These are phyloP conservation scores for Favolaschia claudopus DNA, from an alignment of 768 basidiomycete species.

Conservation along the genomic window DNA sequence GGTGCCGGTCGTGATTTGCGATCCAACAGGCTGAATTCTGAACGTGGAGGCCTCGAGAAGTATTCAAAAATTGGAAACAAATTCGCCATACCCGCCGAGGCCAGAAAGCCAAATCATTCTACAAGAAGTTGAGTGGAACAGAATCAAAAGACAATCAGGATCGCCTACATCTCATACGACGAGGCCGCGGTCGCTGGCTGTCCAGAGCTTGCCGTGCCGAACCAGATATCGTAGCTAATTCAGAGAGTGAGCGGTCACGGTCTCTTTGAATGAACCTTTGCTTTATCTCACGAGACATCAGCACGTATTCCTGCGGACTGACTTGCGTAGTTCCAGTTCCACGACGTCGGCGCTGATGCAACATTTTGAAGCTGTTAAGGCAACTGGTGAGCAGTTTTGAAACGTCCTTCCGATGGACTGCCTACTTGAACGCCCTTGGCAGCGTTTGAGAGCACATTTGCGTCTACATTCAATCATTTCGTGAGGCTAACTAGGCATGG, in stretches of 20 bases:
- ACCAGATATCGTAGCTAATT: constrained; percentile 62
- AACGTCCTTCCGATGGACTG: not conserved
- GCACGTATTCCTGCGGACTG: constrained; percentile 56
- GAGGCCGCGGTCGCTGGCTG: constrained; percentile 54
- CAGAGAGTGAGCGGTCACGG: not conserved
- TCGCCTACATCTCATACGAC: constrained; percentile 59
- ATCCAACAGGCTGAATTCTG: constrained; percentile 66
- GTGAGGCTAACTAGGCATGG: not conserved
- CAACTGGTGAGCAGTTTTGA: not conserved
- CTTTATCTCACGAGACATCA: constrained; percentile 54
- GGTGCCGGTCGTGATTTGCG: constrained; percentile 50
- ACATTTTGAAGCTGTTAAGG: constrained; percentile 48
- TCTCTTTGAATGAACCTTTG: not conserved
- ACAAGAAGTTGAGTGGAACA: not conserved
- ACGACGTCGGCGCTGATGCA: constrained; percentile 54
- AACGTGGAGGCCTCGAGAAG: not conserved
- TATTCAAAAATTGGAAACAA: not conserved
- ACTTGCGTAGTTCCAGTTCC: constrained; percentile 58
- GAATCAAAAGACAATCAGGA: not conserved
- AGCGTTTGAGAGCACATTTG: constrained; percentile 55
- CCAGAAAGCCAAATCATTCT: constrained; percentile 72
- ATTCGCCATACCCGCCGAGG: constrained; percentile 53
- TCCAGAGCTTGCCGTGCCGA: constrained; percentile 51
- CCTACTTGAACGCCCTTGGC: constrained; percentile 57
- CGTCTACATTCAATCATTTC: constrained; percentile 48